Conservation (phyloP, 1,139 yeast species). For the Geotrichum histeridarum region DNA sequence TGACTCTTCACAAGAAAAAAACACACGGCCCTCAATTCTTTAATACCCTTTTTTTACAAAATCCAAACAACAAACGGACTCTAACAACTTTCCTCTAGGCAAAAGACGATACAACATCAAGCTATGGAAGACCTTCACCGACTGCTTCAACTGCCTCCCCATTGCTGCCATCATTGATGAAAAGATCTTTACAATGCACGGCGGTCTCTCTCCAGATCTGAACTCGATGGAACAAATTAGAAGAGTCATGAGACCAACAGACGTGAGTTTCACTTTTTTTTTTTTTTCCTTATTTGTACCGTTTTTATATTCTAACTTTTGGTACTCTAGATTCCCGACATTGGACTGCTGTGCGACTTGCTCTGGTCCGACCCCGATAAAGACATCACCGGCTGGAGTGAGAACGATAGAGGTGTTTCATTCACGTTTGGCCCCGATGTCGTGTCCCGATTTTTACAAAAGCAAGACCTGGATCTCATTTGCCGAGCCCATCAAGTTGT, state of each 20-base stretch:
- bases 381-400: constrained; percentile 96
- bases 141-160: constrained; percentile 95
- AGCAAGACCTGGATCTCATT: constrained; percentile 93
- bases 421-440: constrained; percentile 97
- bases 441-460: constrained; percentile 86
- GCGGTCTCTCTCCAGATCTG: constrained; percentile 94
- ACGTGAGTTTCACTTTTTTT: constrained; percentile 32
- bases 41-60: too few species aligned
- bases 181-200: constrained; percentile 97
- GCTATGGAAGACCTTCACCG: constrained; percentile 96
- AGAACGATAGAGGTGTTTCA: constrained; percentile 96
- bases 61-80: too few species aligned
- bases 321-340: constrained; percentile 69
- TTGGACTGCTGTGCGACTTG: constrained; percentile 88
- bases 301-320: neutral
- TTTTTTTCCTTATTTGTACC: neutral
- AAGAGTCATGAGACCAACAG: constrained; percentile 98
- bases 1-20: too few species aligned
- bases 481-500: constrained; percentile 99
- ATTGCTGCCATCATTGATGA: constrained; percentile 97
- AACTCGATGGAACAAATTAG: constrained; percentile 97
- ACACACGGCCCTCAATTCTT: neutral
- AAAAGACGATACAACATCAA: constrained; percentile 93
- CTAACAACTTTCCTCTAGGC: constrained; percentile 17
- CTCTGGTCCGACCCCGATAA: constrained; percentile 98